Conservation (phyloP, 1,284 basidiomycete genomes). For the Somion occarium region DNA sequence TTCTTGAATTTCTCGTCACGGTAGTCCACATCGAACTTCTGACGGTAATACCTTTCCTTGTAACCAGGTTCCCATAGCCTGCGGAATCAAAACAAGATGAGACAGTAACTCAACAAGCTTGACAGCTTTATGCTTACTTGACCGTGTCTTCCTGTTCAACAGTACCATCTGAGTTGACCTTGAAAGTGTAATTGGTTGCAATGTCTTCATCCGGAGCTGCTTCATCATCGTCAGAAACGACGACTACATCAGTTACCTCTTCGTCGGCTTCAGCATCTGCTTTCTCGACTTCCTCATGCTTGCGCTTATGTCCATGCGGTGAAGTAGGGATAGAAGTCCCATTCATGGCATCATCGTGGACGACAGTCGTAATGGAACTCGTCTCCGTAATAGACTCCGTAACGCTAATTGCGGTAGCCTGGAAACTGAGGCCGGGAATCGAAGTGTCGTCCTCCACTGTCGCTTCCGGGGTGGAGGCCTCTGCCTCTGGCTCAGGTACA, state of each 20-base stretch:
- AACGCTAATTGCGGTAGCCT: constrained; percentile 8
- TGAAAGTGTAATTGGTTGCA: constrained; percentile 41
- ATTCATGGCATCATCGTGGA: constrained; percentile 11
- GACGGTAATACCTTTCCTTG: constrained; percentile 89
- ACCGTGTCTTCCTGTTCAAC: constrained; percentile 94
- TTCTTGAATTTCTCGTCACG: constrained; percentile 73
- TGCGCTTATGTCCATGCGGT: constrained; percentile 64
- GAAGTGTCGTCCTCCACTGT: constrained; percentile 16
- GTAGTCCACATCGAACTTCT: constrained; percentile 86
- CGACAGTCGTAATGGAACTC: constrained; percentile 11
- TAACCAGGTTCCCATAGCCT: constrained; percentile 96
- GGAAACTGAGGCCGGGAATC: constrained; percentile 27
- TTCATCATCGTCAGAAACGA: constrained; percentile 37
- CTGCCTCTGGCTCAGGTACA: constrained; percentile 11
- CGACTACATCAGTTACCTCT: constrained; percentile 31
- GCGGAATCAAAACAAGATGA: constrained; percentile 9
- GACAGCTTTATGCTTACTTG: constrained; percentile 51
- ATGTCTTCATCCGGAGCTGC: constrained; percentile 36
- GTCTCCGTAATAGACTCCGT: constrained; percentile 3
- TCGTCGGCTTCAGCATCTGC: constrained; percentile 38
- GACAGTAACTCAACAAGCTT: constrained; percentile 5
- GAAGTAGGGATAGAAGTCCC: too few species aligned
- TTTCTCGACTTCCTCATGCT: constrained; percentile 44
- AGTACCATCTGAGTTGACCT: constrained; percentile 81
- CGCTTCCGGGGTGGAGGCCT: constrained; percentile 11